These are phyloP conservation scores for Ustilaginoidea virens DNA, from an alignment of 2,329 filamentous ascomycete species.

Conservation along the genomic window DNA sequence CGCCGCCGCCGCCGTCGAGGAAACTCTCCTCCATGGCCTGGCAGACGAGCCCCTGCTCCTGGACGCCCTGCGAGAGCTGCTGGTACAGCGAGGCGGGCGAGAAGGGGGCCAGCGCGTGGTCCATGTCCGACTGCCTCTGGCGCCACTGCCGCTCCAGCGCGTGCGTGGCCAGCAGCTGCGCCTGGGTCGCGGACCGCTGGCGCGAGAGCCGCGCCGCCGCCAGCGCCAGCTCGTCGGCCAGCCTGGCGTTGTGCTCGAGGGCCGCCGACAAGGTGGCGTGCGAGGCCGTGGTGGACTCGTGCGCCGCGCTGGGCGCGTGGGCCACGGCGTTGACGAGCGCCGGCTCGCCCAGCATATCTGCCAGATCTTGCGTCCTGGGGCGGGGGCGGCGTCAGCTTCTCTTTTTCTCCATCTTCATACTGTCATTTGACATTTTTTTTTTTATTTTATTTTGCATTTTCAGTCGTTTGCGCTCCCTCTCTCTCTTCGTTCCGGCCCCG, in stretches of 20 bases:
- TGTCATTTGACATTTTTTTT: too few species aligned
- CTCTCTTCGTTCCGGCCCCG: too few species aligned
- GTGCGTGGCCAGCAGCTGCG: constrained; percentile 67
- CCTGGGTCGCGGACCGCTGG: constrained; percentile 58
- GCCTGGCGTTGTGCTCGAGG: constrained; percentile 54
- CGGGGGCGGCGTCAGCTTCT: too few species aligned
- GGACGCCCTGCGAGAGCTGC: constrained; percentile 56
- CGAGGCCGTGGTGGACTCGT: constrained; percentile 55
- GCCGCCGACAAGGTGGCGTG: constrained; percentile 48
- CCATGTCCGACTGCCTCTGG: constrained; percentile 78
- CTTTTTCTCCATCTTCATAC: too few species aligned
- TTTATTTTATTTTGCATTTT: neutral
- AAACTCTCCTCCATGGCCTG: constrained; percentile 86
- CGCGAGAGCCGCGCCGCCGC: constrained; percentile 41
- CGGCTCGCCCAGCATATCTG: constrained; percentile 48
- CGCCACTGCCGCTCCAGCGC: constrained; percentile 87
- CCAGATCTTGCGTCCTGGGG: constrained; percentile 61
- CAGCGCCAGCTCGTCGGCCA: constrained; percentile 47
- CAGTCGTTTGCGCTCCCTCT: too few species aligned
- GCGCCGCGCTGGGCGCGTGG: constrained; percentile 47
- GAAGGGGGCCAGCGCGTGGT: constrained; percentile 69
- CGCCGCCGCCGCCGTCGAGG: constrained; percentile 41
- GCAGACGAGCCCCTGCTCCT: constrained; percentile 71
- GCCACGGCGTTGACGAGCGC: constrained; percentile 60
- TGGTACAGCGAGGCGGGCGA: constrained; percentile 78